Conservation (phyloP, 768 basidiomycete species). For the Pleurotus tuber-regium region DNA sequence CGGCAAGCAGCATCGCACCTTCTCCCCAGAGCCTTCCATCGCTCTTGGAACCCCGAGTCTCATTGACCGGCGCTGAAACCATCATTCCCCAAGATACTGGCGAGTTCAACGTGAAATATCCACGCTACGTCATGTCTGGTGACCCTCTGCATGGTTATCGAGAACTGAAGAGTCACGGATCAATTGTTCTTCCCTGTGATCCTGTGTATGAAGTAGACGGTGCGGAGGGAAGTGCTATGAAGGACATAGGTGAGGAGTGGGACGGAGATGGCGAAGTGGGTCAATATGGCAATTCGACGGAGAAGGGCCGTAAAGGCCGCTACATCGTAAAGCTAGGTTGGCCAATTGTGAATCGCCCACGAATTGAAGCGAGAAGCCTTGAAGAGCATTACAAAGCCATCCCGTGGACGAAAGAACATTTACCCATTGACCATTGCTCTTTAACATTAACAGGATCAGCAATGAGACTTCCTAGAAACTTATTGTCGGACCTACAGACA, state of each 20-base stretch:
- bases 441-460: constrained; percentile 3
- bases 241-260: not conserved
- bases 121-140: not conserved
- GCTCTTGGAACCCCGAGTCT: not conserved
- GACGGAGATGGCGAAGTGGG: too few relatives aligned
- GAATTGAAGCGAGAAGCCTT: constrained; percentile 13
- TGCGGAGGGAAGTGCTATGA: not conserved
- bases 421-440: constrained; percentile 13
- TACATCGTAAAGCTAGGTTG: constrained; percentile 17
- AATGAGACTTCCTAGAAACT: constrained; percentile 12
- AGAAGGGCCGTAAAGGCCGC: too few relatives aligned
- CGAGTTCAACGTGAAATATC: not conserved
- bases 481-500: not conserved
- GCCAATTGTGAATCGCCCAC: constrained; percentile 9
- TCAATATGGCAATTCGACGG: not conserved
- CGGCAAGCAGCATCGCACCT: too few relatives aligned
- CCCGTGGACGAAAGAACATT: constrained; percentile 13
- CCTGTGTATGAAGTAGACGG: not conserved
- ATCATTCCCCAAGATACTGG: not conserved
- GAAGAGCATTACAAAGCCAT: constrained; percentile 7
- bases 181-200: constrained; percentile 12
- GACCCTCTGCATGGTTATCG: constrained; percentile 10
- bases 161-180: constrained; percentile 18
- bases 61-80: not conserved
- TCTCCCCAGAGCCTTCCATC: not conserved